Percentiles rank a stretch among this genome's conserved stretches.
Evolutionary conservation across 1,139 yeast genomes (phyloP).

Genomic region (Suhomyces bolitotheri): DNA sequence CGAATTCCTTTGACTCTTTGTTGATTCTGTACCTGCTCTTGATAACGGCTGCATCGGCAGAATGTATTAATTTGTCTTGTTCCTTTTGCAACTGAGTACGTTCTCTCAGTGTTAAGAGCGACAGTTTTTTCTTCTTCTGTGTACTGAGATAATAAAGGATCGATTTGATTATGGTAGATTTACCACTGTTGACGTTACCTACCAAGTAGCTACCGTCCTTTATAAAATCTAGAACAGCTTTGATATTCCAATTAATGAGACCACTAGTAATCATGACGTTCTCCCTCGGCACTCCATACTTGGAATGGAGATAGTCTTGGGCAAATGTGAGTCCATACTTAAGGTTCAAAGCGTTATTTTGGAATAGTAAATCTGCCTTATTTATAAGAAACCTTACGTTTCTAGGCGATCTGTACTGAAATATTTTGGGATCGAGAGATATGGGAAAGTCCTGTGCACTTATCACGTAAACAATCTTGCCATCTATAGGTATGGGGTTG

Average conservation of each 20-base stretch:
- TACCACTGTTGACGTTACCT: constrained; percentile 79
- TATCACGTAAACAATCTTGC: constrained; percentile 57
- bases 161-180: constrained; percentile 62
- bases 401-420: constrained; percentile 33
- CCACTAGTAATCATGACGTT: constrained; percentile 55
- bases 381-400: constrained; percentile 55
- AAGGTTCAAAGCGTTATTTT: constrained; percentile 29
- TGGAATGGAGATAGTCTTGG: constrained; percentile 40
- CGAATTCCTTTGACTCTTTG: constrained; percentile 16
- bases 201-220: constrained; percentile 53
- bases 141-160: constrained; percentile 32
- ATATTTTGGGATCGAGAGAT: constrained; percentile 44
- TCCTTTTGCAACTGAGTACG: constrained; percentile 19
- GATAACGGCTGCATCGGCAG: constrained; percentile 2
- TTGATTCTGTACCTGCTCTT: constrained; percentile 12
- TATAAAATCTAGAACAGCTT: constrained; percentile 36
- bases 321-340: constrained; percentile 48
- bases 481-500: constrained; percentile 44
- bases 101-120: constrained; percentile 12
- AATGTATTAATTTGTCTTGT: constrained; percentile 19
- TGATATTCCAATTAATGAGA: constrained; percentile 52
- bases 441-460: constrained; percentile 74
- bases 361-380: constrained; percentile 56
- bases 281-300: constrained; percentile 42
- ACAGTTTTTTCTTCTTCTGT: constrained; percentile 9